Base-by-base conservation (phyloP, 352 stramenopile genomes). In the Phytophthora podocarpi region DNA sequence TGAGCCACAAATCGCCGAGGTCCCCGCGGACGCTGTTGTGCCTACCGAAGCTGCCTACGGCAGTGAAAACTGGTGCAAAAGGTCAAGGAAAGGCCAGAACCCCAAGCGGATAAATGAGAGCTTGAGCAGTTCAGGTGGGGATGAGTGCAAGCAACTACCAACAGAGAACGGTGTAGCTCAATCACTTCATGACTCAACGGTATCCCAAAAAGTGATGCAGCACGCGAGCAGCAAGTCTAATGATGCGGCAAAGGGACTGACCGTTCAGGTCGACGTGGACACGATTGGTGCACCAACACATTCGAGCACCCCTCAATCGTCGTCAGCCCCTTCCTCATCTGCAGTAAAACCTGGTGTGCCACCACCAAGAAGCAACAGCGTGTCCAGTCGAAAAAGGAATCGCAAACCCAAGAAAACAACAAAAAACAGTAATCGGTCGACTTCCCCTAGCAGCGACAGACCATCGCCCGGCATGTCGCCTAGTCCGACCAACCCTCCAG, bases 401-500 rank as follows among this genome's bases (percentile, higher is more conserved):
- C 72, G 72, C 20, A 80, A 80, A 39, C 72, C 72, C 5, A 41
- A 34, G 6, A 68, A 63, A 59, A 75, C 72, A 9, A 70, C 35
- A 26, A 78, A 74, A 32, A 67, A 71, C 8, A 64, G 32, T 18
- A 63, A 63, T 43, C 42, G 63, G 18, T 64, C 58, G 24, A 18
- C 24, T 34, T 76, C 68, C 3, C 58, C 68, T 36, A 28, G 16
- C 7, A 55, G 62, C 6, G 67, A 68, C 15, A 47, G 57, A 5
- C 32, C 39, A 39, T 62, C 53, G 11, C 39, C 47, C 30, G 36
- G 15, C 10, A 56, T 56, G 26, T 57, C 58, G 35, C 41, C 53
- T 36, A 70, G 36, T 48, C 36, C 51, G 16, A 36, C 39, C 20
- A 64, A 59, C 2, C n/a, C 16, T 28, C 35, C 59, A 41, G 10